Conservation (phyloP, 2,329 filamentous ascomycete genomes). For the Paracamarosporium sp. region DNA sequence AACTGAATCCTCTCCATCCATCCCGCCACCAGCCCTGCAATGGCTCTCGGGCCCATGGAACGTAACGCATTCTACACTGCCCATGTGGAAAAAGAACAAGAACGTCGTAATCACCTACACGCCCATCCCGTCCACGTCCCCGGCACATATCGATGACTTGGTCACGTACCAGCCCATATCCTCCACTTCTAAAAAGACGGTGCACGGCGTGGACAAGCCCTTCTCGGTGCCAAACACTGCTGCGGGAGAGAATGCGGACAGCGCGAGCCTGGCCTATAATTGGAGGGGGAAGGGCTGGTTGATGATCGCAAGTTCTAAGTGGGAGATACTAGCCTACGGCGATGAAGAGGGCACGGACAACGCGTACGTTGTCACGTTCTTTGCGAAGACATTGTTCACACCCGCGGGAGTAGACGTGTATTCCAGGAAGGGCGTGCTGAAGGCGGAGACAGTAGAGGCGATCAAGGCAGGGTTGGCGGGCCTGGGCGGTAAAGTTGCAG, state of each 20-base stretch:
- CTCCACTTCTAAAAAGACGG: constrained; percentile 61
- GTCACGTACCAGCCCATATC: constrained; percentile 71
- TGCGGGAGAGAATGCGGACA: constrained; percentile 23
- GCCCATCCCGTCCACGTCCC: constrained; percentile 36
- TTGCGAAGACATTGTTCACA: constrained; percentile 82
- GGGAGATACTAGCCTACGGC: constrained; percentile 83
- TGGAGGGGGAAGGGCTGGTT: constrained; percentile 83
- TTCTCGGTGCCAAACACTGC: constrained; percentile 33
- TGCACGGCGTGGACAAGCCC: constrained; percentile 70
- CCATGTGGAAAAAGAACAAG: constrained; percentile 79
- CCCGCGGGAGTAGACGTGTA: constrained; percentile 84
- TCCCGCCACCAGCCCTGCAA: constrained; percentile 45
- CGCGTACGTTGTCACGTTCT: constrained; percentile 82
- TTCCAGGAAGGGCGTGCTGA: constrained; percentile 65
- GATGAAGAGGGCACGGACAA: constrained; percentile 57
- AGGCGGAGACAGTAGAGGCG: constrained; percentile 60
- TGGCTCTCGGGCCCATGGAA: constrained; percentile 44
- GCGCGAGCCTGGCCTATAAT: constrained; percentile 61
- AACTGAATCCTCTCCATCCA: constrained; percentile 18
- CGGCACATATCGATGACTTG: constrained; percentile 67
- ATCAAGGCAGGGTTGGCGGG: constrained; percentile 63
- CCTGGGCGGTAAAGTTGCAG: constrained; percentile 60
- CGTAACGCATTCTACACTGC: constrained; percentile 48
- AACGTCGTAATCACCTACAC: constrained; percentile 84
- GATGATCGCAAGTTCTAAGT: constrained; percentile 74